Evolutionary conservation across 78 protist species (phyloP).

Genomic region (Dictyostelium capitatum): DNA sequence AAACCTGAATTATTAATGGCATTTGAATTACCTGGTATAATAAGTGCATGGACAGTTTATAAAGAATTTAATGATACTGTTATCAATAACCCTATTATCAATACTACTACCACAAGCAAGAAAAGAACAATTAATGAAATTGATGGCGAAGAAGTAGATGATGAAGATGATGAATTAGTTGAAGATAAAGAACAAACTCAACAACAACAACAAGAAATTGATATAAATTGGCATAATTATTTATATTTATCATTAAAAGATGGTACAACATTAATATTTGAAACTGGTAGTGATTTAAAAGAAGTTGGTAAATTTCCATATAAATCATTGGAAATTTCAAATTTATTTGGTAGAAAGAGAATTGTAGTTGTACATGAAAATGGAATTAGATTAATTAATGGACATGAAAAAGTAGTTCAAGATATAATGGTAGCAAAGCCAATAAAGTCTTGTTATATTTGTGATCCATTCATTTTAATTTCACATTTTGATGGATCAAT

Average conservation of each 20-base stretch:
- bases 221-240: slow-evolving; percentile 24
- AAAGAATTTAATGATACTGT: not conserved
- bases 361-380: not conserved
- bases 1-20: slow-evolving; percentile 59
- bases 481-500: slow-evolving; percentile 22
- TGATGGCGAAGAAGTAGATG: not conserved
- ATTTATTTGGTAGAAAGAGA: slow-evolving; percentile 26
- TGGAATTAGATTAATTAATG: slow-evolving; percentile 43
- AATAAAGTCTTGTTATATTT: slow-evolving; percentile 29
- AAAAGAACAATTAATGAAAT: slow-evolving; percentile 18
- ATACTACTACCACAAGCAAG: not conserved
- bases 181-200: not conserved
- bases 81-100: too few species aligned
- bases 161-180: not conserved
- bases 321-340: slow-evolving; percentile 20
- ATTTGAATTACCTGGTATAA: slow-evolving; percentile 29
- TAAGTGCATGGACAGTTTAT: slow-evolving; percentile 49
- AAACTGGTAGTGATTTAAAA: slow-evolving; percentile 37
- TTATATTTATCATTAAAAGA: slow-evolving; percentile 31
- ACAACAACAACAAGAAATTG: not conserved
- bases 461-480: slow-evolving; percentile 53
- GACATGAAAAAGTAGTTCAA: slow-evolving; percentile 21
- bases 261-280: slow-evolving; percentile 29
- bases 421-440: not conserved
- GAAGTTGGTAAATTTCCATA: slow-evolving; percentile 25